Percentiles rank a stretch among this genome's conserved stretches.
These are phyloP conservation scores for Pichia membranifaciens DNA, from an alignment of 805 yeast genomes.

Conservation along the genomic window DNA sequence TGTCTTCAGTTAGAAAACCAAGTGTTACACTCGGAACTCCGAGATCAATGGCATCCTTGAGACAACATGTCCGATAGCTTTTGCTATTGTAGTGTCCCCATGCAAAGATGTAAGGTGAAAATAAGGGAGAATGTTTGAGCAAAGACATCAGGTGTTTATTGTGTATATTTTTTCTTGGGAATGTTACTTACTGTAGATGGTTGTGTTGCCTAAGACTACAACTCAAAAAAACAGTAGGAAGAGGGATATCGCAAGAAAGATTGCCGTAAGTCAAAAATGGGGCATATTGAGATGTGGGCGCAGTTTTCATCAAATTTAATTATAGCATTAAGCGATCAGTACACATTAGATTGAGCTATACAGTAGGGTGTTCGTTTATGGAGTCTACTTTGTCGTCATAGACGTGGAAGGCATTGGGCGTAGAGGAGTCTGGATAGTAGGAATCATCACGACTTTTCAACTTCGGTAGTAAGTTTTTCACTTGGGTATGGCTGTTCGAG, in stretches of 20 bases:
- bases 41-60: conserved; percentile 16
- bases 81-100: conserved; percentile 22
- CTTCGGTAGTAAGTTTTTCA: neutral
- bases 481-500: neutral
- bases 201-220: no score
- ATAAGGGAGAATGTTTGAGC: neutral
- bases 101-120: conserved; percentile 29
- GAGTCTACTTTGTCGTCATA: conserved; percentile 7
- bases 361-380: neutral
- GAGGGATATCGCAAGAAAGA: no score
- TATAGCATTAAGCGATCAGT: no score
- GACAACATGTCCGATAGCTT: conserved; percentile 16
- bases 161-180: neutral
- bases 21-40: conserved; percentile 20
- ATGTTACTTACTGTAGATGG: no score
- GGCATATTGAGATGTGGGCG: no score
- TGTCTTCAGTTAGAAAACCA: conserved; percentile 24
- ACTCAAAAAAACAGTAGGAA: no score
- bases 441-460: conserved; percentile 4
- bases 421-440: neutral
- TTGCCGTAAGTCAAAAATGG: no score
- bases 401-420: neutral
- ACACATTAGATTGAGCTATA: neutral
- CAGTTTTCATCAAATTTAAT: no score
- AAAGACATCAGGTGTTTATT: neutral